Conservation (phyloP, 129 eudicot genomes). For the Heracleum sosnowskyi region DNA sequence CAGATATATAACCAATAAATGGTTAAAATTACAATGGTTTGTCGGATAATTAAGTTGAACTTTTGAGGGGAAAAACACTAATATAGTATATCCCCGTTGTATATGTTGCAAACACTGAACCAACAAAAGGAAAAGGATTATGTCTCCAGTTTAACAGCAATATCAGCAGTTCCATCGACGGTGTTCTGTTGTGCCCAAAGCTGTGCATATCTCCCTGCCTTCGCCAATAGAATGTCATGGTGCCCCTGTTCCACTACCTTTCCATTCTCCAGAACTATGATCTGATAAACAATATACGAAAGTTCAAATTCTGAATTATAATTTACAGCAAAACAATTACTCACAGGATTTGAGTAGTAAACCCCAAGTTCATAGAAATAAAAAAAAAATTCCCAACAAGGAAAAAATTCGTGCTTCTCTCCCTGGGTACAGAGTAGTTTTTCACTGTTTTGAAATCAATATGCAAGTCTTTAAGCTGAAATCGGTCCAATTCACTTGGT, state of each 20-base stretch:
- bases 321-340: too few relatives aligned
- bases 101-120: background rate
- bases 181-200: constrained; percentile 92
- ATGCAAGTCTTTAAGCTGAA: background rate
- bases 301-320: background rate
- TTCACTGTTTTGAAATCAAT: background rate
- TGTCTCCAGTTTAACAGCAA: constrained; percentile 33
- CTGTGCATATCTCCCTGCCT: constrained; percentile 80
- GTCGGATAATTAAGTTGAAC: background rate
- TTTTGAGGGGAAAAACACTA: background rate
- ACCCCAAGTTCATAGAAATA: too few relatives aligned
- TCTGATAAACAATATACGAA: constrained; percentile 27
- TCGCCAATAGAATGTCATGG: constrained; percentile 67
- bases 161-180: constrained; percentile 50
- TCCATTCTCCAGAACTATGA: constrained; percentile 80
- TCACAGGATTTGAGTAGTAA: background rate
- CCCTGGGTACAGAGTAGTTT: background rate
- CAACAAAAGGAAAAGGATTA: background rate
- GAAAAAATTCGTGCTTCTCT: background rate
- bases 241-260: constrained; percentile 95
- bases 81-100: background rate
- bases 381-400: background rate
- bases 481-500: background rate
- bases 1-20: background rate
- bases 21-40: background rate